Evolutionary conservation across 2,329 filamentous ascomycete genomes (phyloP).

Genomic region (Aureobasidium sp.): DNA sequence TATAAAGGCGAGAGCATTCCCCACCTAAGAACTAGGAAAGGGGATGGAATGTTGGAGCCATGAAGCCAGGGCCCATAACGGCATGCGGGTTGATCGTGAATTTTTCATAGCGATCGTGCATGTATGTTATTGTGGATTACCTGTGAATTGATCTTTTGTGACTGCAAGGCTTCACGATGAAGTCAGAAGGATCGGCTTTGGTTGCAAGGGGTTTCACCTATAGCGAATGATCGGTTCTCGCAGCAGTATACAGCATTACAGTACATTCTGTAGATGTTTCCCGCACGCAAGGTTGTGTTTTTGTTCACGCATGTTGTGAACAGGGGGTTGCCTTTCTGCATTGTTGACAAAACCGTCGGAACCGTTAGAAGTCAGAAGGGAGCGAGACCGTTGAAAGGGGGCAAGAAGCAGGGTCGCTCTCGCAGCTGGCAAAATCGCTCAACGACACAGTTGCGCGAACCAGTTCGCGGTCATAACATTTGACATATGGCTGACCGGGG

Average conservation of each 20-base stretch:
- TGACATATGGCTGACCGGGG: too few species aligned
- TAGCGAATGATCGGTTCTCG: not conserved
- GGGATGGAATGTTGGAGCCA: conserved; percentile 16
- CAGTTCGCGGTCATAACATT: conserved; percentile 1
- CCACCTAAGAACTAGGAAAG: conserved; percentile 10
- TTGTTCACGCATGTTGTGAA: conserved; percentile 8
- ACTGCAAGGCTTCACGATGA: conserved; percentile 1
- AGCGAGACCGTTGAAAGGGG: conserved; percentile 11
- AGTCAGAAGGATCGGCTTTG: not conserved
- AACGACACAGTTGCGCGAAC: conserved; percentile 2
- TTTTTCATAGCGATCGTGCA: conserved; percentile 11
- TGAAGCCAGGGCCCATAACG: conserved; percentile 14
- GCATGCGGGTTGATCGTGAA: conserved; percentile 10
- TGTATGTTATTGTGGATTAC: not conserved
- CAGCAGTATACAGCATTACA: not conserved
- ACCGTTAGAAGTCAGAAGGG: conserved; percentile 8
- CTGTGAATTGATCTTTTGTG: not conserved
- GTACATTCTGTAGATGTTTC: not conserved
- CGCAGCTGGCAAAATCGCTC: not conserved
- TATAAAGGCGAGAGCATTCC: conserved; percentile 12
- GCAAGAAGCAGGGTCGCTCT: not conserved
- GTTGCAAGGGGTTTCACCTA: conserved; percentile 4
- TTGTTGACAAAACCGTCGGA: conserved; percentile 9
- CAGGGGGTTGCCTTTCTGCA: conserved; percentile 5
- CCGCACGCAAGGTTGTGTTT: conserved; percentile 2